Base-by-base conservation (phyloP, 441 rosid species). In the Raphanus hybrid region DNA sequence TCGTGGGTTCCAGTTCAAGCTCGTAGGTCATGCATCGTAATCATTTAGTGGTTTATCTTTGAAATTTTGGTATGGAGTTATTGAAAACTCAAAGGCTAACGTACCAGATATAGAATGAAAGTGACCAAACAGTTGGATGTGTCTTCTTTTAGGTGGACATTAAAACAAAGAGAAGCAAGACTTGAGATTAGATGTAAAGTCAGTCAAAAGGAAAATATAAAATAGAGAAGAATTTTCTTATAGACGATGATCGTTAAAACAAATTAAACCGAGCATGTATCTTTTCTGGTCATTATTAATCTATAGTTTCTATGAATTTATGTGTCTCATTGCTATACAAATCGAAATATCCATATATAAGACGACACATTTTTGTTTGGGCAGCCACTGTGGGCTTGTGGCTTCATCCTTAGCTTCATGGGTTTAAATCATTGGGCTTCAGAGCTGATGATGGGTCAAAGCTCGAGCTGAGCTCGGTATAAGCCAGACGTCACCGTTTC, bases 1-100 rank as follows among this genome's bases (percentile, higher is more conserved):
- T 78, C 77, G 61, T 66, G 74, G 29, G 78, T 73, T 78, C 69
- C 70, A 73, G 2, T 61, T 60, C 61, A 54, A 39, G 54, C 18
- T 69, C 69, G 11, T 7, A 6, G 61, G 27, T 60, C 64, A 54
- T 37, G 59, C 39, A 39, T 72, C 64, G 18, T 54, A 16, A 73
- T 62, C 55, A 71, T 71, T 20, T 32, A 27, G 9, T 55, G 69
- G 15, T 60, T 63, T 32, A 58, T 71, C 27, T 77, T 70, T 58
- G 41, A 34, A 67, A 71, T 58, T 71, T 55, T 18, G 26, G n/a
- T 18, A 55, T 55, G 8, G 26, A 55, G 11, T 5, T 63, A n/a
- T 63, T 76, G 80, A 63, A 48, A 39, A 35, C 4, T 69, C 70
- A 20, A 62, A 63, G 64, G 70, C 15, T 37, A 69, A 15, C n/a